A percentile compares a stretch with the other conserved stretches of the same genome.
phyloP scores from a whole-genome alignment of 1,284 basidiomycete genomes.

The Leccinum proliferum region DNA sequence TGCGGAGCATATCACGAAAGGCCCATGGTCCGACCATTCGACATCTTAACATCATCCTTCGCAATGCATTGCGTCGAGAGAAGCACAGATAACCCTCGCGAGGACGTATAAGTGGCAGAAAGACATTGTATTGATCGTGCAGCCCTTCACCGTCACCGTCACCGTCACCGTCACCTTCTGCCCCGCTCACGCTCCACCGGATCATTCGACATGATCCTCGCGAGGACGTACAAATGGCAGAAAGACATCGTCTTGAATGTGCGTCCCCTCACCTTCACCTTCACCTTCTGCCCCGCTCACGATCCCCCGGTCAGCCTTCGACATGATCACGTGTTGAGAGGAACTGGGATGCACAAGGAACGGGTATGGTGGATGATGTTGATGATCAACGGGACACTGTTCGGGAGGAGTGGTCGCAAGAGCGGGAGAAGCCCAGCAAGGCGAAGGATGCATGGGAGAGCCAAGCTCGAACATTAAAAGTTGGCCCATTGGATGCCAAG shows the following conservation, averaged over 20 bases:
- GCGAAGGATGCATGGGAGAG: background rate
- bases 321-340: background rate
- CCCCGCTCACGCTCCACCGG: no score
- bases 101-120: no score
- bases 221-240: no score
- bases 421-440: background rate
- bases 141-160: no score
- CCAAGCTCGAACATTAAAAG: background rate
- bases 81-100: conserved; percentile 48
- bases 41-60: conserved; percentile 47
- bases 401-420: background rate
- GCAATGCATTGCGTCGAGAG: conserved; percentile 43
- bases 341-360: background rate
- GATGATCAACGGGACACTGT: no score
- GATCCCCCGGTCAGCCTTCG: no score
- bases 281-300: no score
- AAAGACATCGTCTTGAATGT: background rate
- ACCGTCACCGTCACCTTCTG: no score
- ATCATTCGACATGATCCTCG: no score
- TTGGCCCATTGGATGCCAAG: background rate
- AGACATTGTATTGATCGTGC: no score
- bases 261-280: no score
- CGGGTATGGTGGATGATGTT: background rate
- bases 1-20: conserved; percentile 38
- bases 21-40: conserved; percentile 39